Evolutionary conservation across 2,329 filamentous ascomycete genomes (phyloP).

Genomic region (Thielaviopsis cerberus): DNA sequence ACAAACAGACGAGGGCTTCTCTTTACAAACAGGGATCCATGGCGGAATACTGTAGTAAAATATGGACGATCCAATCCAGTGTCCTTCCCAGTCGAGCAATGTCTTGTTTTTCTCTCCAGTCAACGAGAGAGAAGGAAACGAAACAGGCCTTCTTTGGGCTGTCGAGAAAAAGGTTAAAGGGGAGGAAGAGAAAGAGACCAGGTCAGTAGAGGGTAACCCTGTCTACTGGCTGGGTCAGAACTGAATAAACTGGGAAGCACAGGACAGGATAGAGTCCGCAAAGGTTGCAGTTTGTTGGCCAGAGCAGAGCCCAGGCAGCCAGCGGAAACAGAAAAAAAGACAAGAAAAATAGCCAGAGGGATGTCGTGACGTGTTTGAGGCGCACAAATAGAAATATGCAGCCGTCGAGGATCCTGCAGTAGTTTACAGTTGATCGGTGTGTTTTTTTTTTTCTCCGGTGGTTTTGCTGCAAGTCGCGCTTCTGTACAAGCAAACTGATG

Average conservation of each 20-base stretch:
- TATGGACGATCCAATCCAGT: neutral
- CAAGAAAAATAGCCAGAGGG: neutral
- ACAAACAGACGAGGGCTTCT: conserved; percentile 7
- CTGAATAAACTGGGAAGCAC: neutral
- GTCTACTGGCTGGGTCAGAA: neutral
- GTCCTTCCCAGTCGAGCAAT: neutral
- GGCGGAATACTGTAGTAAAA: neutral
- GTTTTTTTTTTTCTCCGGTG: neutral
- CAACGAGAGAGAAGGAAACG: no score
- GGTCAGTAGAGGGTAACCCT: neutral
- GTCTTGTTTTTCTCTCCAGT: neutral
- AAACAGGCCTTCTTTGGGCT: neutral
- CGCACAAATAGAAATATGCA: neutral
- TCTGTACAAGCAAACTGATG: neutral
- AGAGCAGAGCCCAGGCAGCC: neutral
- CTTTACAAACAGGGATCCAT: conserved; percentile 8
- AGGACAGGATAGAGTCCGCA: neutral
- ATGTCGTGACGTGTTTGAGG: neutral
- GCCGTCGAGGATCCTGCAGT: neutral
- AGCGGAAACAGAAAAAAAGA: neutral
- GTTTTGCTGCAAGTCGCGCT: neutral
- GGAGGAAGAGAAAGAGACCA: neutral
- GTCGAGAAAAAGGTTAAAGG: neutral
- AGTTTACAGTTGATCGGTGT: neutral
- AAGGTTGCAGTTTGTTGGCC: neutral